Evolutionary conservation across 331 rosid species (phyloP).

Genomic region (Erythrophleum ivorense): DNA sequence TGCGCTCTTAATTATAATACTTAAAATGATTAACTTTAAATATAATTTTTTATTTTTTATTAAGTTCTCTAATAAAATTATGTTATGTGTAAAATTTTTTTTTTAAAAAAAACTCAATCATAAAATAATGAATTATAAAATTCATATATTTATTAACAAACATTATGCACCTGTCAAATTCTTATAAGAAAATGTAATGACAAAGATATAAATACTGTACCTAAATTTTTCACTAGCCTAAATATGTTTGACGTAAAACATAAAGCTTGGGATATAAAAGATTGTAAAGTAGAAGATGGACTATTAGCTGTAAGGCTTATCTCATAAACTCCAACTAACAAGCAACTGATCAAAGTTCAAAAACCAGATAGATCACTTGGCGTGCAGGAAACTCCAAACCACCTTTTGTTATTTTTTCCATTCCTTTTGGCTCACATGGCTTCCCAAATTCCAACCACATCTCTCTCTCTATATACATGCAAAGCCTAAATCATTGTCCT

Average conservation of each 20-base stretch:
- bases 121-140: no score
- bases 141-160: no score
- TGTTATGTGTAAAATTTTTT: no score
- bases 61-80: no score
- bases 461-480: neutral
- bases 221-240: neutral
- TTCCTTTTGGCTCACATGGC: neutral
- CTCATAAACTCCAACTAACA: conserved; percentile 18
- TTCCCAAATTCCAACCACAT: neutral
- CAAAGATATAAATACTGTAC: no score
- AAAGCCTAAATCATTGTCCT: neutral
- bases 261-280: neutral
- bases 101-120: no score
- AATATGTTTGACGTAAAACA: conserved; percentile 16
- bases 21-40: no score
- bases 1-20: no score
- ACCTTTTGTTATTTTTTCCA: no score
- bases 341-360: conserved; percentile 26
- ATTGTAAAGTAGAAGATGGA: neutral
- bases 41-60: no score
- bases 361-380: neutral
- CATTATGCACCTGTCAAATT: no score
- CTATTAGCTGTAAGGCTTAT: conserved; percentile 32
- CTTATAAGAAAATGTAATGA: no score
- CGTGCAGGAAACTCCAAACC: conserved; percentile 62